phyloP scores from a whole-genome alignment of 805 yeast genomes.

The Wickerhamomyces rabaulensis region DNA sequence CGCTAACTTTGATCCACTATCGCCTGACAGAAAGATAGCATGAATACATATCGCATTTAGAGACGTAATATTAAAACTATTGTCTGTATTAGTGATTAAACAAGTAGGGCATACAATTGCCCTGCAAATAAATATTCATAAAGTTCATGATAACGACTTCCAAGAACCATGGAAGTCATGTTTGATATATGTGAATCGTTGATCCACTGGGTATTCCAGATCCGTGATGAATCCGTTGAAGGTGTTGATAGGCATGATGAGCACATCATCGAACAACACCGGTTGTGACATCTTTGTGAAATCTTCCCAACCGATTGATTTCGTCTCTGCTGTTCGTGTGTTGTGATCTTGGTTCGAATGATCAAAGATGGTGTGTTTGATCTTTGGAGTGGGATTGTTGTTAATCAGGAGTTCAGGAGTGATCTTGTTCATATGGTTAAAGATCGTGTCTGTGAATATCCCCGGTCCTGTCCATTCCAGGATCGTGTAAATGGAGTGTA shows the following conservation, averaged over 20 bases:
- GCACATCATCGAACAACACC: slow-evolving; percentile 16
- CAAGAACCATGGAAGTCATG: slow-evolving; percentile 20
- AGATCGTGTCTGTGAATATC: slow-evolving; percentile 43
- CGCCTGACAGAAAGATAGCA: too few species aligned
- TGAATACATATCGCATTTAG: too few species aligned
- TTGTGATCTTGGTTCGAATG: not conserved
- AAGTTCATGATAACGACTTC: slow-evolving; percentile 7
- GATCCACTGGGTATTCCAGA: slow-evolving; percentile 5
- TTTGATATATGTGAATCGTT: slow-evolving; percentile 10
- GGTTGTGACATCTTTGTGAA: slow-evolving; percentile 15
- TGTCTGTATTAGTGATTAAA: too few species aligned
- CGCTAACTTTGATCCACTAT: slow-evolving; percentile 8
- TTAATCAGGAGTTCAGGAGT: not conserved
- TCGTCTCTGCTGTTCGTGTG: not conserved
- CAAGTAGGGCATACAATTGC: slow-evolving; percentile 8
- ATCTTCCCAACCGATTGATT: slow-evolving; percentile 15
- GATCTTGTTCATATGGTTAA: slow-evolving; percentile 39
- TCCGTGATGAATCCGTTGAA: slow-evolving; percentile 18
- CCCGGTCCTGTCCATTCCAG: slow-evolving; percentile 54
- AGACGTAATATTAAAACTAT: too few species aligned
- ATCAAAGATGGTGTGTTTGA: slow-evolving; percentile 16
- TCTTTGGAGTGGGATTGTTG: slow-evolving; percentile 30
- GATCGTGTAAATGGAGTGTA: slow-evolving; percentile 57
- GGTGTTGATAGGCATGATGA: slow-evolving; percentile 15
- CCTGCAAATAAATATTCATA: not conserved